phyloP scores from a whole-genome alignment of 345 rosid species.

The Brassica rapa region DNA sequence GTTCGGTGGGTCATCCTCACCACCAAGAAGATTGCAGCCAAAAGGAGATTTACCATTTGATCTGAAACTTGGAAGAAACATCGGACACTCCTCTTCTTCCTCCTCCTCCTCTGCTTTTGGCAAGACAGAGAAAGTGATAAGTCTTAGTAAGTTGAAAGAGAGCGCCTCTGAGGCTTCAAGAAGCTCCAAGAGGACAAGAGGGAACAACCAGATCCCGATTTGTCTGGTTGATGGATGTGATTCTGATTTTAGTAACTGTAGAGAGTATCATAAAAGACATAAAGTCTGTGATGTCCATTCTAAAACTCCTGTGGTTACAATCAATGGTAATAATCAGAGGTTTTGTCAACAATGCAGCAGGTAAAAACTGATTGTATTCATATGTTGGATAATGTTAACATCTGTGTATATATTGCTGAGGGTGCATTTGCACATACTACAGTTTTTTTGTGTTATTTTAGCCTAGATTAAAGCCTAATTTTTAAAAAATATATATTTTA shows the following conservation, averaged over 20 bases:
- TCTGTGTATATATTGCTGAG: neutral
- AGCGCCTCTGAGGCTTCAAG: constrained; percentile 39
- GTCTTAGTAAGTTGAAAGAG: constrained; percentile 48
- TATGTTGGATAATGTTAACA: neutral
- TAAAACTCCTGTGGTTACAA: constrained; percentile 67
- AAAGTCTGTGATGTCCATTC: constrained; percentile 92
- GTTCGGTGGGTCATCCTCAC: constrained; percentile 38
- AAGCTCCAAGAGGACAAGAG: constrained; percentile 63
- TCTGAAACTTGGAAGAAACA: constrained; percentile 71
- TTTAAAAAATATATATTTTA: too few species aligned
- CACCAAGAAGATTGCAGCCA: constrained; percentile 17
- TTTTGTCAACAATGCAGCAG: constrained; percentile 98
- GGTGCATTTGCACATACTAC: neutral
- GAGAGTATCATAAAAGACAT: constrained; percentile 86
- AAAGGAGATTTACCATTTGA: constrained; percentile 65
- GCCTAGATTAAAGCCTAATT: too few species aligned
- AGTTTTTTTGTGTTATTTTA: too few species aligned
- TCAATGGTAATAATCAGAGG: constrained; percentile 67
- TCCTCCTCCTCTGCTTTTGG: constrained; percentile 27
- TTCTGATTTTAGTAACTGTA: constrained; percentile 65
- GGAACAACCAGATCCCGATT: constrained; percentile 44
- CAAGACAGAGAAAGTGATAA: constrained; percentile 41
- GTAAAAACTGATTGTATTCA: constrained; percentile 24
- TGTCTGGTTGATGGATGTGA: constrained; percentile 82
- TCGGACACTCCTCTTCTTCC: constrained; percentile 42